Evolutionary conservation across 306 rosid genomes (phyloP).

Genomic region (Cucumis hystrix): DNA sequence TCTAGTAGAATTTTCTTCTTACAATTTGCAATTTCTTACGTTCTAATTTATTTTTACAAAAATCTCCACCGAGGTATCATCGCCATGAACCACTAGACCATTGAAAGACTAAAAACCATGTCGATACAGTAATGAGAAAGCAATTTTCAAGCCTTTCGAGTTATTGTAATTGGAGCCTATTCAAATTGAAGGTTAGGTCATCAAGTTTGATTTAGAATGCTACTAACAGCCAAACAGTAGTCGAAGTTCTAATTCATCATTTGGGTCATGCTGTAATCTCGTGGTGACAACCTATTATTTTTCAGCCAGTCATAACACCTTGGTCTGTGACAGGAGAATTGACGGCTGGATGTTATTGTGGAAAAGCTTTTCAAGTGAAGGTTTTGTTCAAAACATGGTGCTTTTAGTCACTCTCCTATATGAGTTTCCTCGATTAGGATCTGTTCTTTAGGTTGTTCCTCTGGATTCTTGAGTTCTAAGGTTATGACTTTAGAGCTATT

Average conservation of each 20-base stretch:
- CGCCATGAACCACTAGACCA: background rate
- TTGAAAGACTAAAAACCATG: background rate
- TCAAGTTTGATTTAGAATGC: background rate
- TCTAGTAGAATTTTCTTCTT: background rate
- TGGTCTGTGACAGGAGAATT: background rate
- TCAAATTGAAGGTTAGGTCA: background rate
- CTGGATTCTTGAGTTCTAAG: background rate
- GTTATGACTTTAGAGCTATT: background rate
- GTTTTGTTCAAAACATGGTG: background rate
- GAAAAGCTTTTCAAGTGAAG: background rate
- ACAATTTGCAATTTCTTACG: background rate
- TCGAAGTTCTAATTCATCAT: background rate
- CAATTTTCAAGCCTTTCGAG: background rate
- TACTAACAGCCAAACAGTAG: background rate
- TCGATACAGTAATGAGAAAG: background rate
- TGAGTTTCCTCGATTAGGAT: background rate
- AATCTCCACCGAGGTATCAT: background rate
- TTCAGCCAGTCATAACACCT: background rate
- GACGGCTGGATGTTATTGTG: background rate
- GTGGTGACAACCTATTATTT: background rate
- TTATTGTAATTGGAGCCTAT: background rate
- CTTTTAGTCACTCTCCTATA: background rate
- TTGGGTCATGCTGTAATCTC: background rate
- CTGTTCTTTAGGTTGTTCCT: background rate
- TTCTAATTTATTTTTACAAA: background rate